Conservation (phyloP, 208 protist genomes). For the Leishmania lainsoni region DNA sequence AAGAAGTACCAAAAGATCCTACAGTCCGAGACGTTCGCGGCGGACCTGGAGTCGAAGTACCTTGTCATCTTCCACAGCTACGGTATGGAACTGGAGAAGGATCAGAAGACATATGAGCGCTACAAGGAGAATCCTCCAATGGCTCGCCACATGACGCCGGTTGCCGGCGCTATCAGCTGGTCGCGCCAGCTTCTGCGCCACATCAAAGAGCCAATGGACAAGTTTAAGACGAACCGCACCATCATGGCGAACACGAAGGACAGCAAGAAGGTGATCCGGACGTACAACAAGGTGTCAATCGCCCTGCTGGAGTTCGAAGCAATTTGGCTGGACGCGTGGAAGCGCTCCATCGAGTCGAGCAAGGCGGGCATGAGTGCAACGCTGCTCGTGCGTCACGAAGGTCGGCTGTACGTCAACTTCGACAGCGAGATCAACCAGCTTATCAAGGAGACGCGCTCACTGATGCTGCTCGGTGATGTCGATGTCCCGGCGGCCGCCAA, state of each 20-base stretch:
- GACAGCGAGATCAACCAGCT: conserved; percentile 96
- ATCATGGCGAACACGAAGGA: conserved; percentile 96
- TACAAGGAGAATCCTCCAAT: conserved; percentile 95
- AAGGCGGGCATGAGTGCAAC: conserved; percentile 95
- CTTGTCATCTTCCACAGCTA: conserved; percentile 97
- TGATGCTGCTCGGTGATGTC: conserved; percentile 94
- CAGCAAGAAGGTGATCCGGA: conserved; percentile 96
- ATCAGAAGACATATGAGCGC: conserved; percentile 96
- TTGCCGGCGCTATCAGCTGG: conserved; percentile 96
- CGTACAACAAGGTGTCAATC: conserved; percentile 96
- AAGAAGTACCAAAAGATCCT: conserved; percentile 95
- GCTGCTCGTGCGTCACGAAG: conserved; percentile 94
- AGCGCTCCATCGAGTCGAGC: conserved; percentile 92
- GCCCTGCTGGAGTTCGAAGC: conserved; percentile 97
- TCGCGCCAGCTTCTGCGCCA: conserved; percentile 94
- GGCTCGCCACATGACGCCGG: conserved; percentile 94
- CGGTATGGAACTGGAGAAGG: conserved; percentile 94
- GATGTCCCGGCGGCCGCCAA: conserved; percentile 90
- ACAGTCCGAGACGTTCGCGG: conserved; percentile 90
- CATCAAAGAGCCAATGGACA: conserved; percentile 97
- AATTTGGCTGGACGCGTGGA: conserved; percentile 96
- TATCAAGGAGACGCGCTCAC: conserved; percentile 96
- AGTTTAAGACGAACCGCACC: conserved; percentile 94
- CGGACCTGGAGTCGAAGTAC: conserved; percentile 95
- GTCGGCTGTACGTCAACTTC: conserved; percentile 98